Evolutionary conservation across 306 rosid species (phyloP), one percentile per base, ranked within the genome.

Genomic region (Oxytropis ochrocephala): DNA sequence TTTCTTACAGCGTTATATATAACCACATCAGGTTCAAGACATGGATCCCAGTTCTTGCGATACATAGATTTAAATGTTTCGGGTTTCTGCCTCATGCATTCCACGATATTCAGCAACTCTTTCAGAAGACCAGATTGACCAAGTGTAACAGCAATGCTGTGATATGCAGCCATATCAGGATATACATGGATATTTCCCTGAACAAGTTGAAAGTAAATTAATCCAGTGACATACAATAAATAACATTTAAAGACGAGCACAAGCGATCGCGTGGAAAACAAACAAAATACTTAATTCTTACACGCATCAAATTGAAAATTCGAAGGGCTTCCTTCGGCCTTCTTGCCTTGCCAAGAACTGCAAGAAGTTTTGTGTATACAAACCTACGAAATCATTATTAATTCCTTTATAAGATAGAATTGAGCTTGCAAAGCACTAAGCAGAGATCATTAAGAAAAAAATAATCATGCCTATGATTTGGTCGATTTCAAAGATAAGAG

Each of bases 121-220:
- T 81, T 86, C 84, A 90, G 72, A 61, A 56, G 88, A 82, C 97
- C 98, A 32, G 87, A 84, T 85, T 90, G 98, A 69, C 97, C 98
- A 69, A 93, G 96, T 21, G 98, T 86, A 67, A 93, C 97, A 33
- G 94, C 91, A 59, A 93, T 85, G 83, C 98, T 86, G 82, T 76
- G 98, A 80, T 90, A 93, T 58, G 94, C 97, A 68, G 97, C 97
- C 67, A 86, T 86, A 75, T 93, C 98, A 44, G 97, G 98, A 82
- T 90, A 93, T 72, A 84, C 56, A 64, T 81, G 79, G 76, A 51
- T 35, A 66, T 88, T 91, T 65, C 80, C 87, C 98, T 93, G 86
- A 71, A 85, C 63, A 78, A 85, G 41, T 63, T 29, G 71, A 62
- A 58, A 67, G 68, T 47, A 67, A 81, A 69, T 70, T 62, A 75